Conservation (phyloP, 164 flowering plant genomes). For the Echeveria elegans region DNA sequence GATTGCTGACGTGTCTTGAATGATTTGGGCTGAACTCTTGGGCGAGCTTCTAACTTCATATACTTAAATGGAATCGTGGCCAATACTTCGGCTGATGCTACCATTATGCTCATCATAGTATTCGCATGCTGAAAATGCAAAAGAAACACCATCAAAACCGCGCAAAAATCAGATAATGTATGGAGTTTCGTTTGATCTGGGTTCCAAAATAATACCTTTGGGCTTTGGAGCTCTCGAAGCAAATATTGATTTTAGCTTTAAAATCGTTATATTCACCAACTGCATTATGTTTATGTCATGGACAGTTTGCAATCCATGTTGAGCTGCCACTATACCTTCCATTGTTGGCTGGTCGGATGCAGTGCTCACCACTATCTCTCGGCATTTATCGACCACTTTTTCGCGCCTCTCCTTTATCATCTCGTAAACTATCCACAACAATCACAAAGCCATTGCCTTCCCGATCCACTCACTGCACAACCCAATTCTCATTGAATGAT, state of each 20-base stretch:
- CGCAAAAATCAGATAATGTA: neutral
- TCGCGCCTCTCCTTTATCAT: slow-evolving; percentile 38
- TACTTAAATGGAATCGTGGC: slow-evolving; percentile 57
- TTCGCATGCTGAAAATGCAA: slow-evolving; percentile 55
- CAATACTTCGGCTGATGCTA: slow-evolving; percentile 32
- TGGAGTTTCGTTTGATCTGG: neutral
- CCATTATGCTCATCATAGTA: slow-evolving; percentile 37
- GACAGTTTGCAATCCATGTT: slow-evolving; percentile 42
- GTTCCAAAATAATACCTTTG: slow-evolving; percentile 6
- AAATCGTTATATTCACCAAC: slow-evolving; percentile 40
- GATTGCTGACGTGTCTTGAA: too few species aligned
- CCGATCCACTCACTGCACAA: slow-evolving; percentile 75
- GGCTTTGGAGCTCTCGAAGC: slow-evolving; percentile 55
- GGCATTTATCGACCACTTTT: slow-evolving; percentile 16
- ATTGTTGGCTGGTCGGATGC: slow-evolving; percentile 58
- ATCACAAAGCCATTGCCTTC: slow-evolving; percentile 40
- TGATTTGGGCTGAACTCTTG: too few species aligned
- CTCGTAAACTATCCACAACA: slow-evolving; percentile 35
- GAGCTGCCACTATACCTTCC: slow-evolving; percentile 78
- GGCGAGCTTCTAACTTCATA: too few species aligned
- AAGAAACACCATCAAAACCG: neutral
- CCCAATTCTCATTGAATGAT: neutral
- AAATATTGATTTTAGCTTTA: slow-evolving; percentile 57
- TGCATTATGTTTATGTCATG: slow-evolving; percentile 46
- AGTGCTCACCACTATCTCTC: slow-evolving; percentile 43